These are phyloP conservation scores for Neurospora africana DNA, from an alignment of 495 filamentous ascomycete species.

Conservation along the genomic window DNA sequence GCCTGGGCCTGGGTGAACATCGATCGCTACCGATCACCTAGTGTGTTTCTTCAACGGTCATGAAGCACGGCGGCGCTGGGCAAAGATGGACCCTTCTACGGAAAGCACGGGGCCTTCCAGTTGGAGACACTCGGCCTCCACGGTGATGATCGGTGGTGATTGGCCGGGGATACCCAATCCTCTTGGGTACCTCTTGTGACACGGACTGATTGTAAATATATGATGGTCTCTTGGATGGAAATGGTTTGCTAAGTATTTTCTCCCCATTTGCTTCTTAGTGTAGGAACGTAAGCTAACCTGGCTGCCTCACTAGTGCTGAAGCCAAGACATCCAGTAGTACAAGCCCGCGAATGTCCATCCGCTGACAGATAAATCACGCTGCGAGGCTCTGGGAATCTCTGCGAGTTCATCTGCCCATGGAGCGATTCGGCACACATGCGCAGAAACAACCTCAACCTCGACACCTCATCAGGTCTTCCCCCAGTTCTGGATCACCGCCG, in stretches of 20 bases:
- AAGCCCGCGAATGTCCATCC: neutral
- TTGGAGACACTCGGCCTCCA: neutral
- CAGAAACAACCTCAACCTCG: neutral
- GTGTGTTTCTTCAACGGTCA: too few relatives aligned
- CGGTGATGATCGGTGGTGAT: neutral
- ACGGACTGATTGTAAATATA: too few relatives aligned
- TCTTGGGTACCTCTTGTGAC: too few relatives aligned
- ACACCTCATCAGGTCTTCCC: neutral
- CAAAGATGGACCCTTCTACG: neutral
- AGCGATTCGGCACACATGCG: neutral
- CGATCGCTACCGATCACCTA: too few relatives aligned
- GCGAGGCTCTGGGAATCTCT: neutral
- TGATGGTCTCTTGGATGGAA: neutral
- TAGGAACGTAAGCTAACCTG: neutral
- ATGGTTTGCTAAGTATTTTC: neutral
- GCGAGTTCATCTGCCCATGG: neutral
- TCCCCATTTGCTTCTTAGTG: neutral
- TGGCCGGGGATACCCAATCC: neutral
- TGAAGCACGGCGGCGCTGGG: too few relatives aligned
- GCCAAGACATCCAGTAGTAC: neutral
- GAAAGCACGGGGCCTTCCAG: neutral
- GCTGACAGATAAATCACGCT: neutral
- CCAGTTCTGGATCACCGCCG: neutral
- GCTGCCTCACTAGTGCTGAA: neutral
- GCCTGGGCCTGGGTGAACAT: too few relatives aligned